A percentile compares a stretch with the other conserved stretches of the same genome.
phyloP scores from a whole-genome alignment of 306 rosid genomes.

The Rubus idaeus region DNA sequence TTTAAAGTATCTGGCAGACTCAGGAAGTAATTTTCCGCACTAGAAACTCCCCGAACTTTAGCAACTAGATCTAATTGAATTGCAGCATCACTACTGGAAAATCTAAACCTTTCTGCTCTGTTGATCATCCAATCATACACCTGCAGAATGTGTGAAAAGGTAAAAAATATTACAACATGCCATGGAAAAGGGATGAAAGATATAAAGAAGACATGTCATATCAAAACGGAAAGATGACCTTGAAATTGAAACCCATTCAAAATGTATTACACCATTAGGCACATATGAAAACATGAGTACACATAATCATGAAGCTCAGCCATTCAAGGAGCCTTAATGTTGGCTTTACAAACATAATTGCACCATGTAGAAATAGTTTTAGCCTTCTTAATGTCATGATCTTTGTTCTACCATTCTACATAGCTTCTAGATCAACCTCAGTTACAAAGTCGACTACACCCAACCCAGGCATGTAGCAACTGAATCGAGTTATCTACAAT shows the following conservation, averaged over 20 bases:
- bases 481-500: background rate
- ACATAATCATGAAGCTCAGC: background rate
- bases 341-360: background rate
- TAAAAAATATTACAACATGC: background rate
- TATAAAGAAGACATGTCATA: background rate
- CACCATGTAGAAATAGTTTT: background rate
- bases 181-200: background rate
- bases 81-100: slow-evolving; percentile 74
- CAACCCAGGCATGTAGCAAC: background rate
- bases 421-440: background rate
- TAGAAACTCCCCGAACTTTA: slow-evolving; percentile 71
- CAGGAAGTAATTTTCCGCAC: slow-evolving; percentile 75
- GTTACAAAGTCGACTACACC: background rate
- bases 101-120: slow-evolving; percentile 77
- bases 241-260: background rate
- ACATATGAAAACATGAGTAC: background rate
- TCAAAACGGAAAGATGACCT: background rate
- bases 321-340: background rate
- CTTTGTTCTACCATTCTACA: background rate
- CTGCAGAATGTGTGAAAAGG: slow-evolving; percentile 38
- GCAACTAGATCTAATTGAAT: slow-evolving; percentile 84
- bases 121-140: slow-evolving; percentile 90
- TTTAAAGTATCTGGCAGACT: slow-evolving; percentile 50
- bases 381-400: background rate
- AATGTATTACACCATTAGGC: background rate